A percentile compares a stretch with the other conserved stretches of the same genome.
Conservation (phyloP, 768 basidiomycete species). For the Lanmaoa pseudosensibilis region DNA sequence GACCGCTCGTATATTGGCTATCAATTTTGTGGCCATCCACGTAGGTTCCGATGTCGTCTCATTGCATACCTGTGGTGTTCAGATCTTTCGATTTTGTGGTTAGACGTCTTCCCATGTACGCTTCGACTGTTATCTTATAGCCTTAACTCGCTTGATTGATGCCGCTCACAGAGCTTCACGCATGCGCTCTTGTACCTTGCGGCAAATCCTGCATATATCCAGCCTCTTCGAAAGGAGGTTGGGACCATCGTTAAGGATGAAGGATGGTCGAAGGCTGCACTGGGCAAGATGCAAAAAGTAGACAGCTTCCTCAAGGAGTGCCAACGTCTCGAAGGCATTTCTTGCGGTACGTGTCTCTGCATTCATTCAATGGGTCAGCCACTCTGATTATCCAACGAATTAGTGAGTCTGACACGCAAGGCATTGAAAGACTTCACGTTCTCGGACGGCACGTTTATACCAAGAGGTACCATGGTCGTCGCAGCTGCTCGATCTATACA, state of each 20-base stretch:
- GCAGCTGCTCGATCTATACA: conserved; percentile 24
- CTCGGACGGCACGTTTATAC: conserved; percentile 40
- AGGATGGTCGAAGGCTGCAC: conserved; percentile 3
- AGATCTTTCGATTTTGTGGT: too few species aligned
- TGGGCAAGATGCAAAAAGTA: conserved; percentile 35
- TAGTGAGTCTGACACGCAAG: conserved; percentile 28
- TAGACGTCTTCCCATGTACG: background rate
- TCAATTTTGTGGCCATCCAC: background rate
- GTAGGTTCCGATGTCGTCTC: background rate
- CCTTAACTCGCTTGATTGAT: too few species aligned
- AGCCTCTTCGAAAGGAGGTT: background rate
- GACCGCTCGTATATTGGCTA: background rate
- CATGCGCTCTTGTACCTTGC: too few species aligned
- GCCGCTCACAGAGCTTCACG: conserved; percentile 1
- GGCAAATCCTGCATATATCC: too few species aligned
- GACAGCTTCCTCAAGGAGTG: conserved; percentile 37
- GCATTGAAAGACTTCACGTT: conserved; percentile 36
- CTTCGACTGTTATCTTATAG: too few species aligned
- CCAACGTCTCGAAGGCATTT: conserved; percentile 1
- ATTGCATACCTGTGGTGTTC: background rate
- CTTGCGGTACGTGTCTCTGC: conserved; percentile 23
- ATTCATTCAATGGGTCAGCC: background rate
- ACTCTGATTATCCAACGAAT: background rate
- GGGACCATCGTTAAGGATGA: background rate
- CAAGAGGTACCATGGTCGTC: conserved; percentile 31